Base-by-base conservation (phyloP, 768 basidiomycete genomes). In the Mycena kentingensis region DNA sequence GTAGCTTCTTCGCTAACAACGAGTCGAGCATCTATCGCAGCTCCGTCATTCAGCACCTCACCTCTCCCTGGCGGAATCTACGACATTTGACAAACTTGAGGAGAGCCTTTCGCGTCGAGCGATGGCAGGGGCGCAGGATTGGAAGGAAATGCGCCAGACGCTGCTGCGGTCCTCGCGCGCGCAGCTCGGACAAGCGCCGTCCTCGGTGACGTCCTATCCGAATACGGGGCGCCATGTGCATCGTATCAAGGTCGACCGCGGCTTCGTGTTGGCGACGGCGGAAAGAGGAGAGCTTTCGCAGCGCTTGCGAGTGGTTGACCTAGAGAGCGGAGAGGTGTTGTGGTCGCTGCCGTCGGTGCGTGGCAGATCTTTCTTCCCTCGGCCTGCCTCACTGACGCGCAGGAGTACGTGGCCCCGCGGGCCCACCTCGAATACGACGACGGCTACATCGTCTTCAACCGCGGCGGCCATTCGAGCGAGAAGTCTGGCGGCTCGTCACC, bases 381-480 rank as follows among this genome's bases (percentile, higher is more conserved):
- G 12, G 18, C 39, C 24, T 11, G 16, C 10, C 51, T 46, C 21
- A 63, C 60, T 50, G 19, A 44, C 51, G 60, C 22, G 29, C 47
- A 84, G 80, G 60, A 54, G 18, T 76, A 84, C 61, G 79, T 87
- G 25, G 77, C 78, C 28, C 57, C 62, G 8, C 77, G 73, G 41
- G 88, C 88, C 0, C 89, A 91, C 61, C 79, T 81, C 58, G 90
- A 92, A 66, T 93, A 90, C 57, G 82, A 73, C 13, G 69, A 77
- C 25, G 90, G 90, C 8, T 90, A 80, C 61, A 70, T 90, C 41
- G 70, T 91, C 41, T 88, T 90, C 63, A 85, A 90, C 60, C 79
- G 85, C 26, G 18, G 3, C 26, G 24, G 34, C 16, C 38, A 64
- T 19, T 77, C 74, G 25, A 75, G 77, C 8, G 62, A 69, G 55